Conservation (phyloP, 2,329 filamentous ascomycete genomes). For the Pseudocercospora macadamiae region DNA sequence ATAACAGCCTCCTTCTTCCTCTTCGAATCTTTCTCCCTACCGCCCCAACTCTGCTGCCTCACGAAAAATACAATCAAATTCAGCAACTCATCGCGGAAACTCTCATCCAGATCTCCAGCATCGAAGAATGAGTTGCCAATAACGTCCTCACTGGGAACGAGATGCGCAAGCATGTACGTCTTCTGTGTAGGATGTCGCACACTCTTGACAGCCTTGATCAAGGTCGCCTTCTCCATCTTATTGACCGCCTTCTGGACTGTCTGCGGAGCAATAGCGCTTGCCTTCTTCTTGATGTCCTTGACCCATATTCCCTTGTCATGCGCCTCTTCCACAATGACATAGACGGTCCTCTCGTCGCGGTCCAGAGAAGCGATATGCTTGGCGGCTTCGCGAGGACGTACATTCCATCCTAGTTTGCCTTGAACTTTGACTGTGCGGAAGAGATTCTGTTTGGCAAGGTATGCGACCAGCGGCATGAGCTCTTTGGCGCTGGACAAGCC, state of each 20-base stretch:
- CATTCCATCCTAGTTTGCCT: constrained; percentile 36
- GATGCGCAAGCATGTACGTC: constrained; percentile 89
- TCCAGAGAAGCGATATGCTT: constrained; percentile 50
- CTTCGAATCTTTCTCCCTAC: constrained; percentile 30
- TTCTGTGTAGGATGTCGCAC: constrained; percentile 89
- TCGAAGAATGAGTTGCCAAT: constrained; percentile 95
- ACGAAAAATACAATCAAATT: constrained; percentile 74
- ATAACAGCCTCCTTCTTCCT: constrained; percentile 6
- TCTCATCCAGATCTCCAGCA: constrained; percentile 84
- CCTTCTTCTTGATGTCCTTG: constrained; percentile 76
- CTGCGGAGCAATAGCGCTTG: constrained; percentile 78
- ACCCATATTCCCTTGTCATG: constrained; percentile 89
- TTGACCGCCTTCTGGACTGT: constrained; percentile 81
- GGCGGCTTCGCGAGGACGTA: constrained; percentile 30
- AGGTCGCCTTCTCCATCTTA: constrained; percentile 75
- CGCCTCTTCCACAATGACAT: constrained; percentile 83
- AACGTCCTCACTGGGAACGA: constrained; percentile 84
- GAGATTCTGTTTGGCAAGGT: constrained; percentile 35
- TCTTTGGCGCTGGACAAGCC: constrained; percentile 26
- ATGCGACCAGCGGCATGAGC: constrained; percentile 37
- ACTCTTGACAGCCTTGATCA: constrained; percentile 88
- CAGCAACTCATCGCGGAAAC: constrained; percentile 79
- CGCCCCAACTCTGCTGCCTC: constrained; percentile 71
- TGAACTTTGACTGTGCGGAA: constrained; percentile 37
- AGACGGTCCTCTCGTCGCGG: constrained; percentile 80